Evolutionary conservation across 768 basidiomycete genomes (phyloP).

Genomic region (Trametes villosa): DNA sequence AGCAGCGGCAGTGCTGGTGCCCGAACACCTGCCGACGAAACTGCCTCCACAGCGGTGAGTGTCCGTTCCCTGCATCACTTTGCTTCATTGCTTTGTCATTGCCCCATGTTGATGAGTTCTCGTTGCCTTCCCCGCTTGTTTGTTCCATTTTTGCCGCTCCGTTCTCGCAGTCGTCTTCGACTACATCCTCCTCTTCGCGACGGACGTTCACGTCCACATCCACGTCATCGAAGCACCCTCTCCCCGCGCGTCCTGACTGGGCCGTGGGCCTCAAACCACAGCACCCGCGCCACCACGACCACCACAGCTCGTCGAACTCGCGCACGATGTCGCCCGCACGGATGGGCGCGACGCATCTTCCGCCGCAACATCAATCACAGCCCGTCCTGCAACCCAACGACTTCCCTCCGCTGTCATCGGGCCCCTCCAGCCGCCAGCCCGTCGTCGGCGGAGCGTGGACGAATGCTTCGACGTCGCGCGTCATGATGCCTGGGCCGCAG

Average conservation of each 20-base stretch:
- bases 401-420: conserved; percentile 67
- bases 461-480: conserved; percentile 54
- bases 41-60: conserved; percentile 77
- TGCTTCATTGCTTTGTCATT: conserved; percentile 10
- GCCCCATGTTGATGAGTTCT: conserved; percentile 16
- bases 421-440: conserved; percentile 48
- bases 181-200: conserved; percentile 79
- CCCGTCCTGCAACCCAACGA: conserved; percentile 59
- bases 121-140: background rate
- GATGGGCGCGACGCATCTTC: conserved; percentile 28
- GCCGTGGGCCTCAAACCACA: conserved; percentile 83
- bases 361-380: conserved; percentile 40
- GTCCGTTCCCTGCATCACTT: background rate
- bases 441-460: conserved; percentile 73
- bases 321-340: conserved; percentile 46
- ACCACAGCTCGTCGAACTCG: conserved; percentile 39
- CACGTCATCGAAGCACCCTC: conserved; percentile 76
- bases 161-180: conserved; percentile 64
- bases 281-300: conserved; percentile 55
- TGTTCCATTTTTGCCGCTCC: background rate
- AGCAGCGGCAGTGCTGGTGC: conserved; percentile 51
- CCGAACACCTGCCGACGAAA: conserved; percentile 74
- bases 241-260: conserved; percentile 88
- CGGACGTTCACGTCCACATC: conserved; percentile 79
- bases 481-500: conserved; percentile 46